These are phyloP conservation scores for Cercospora sp. DNA, from an alignment of 2,329 filamentous ascomycete genomes.

Conservation along the genomic window DNA sequence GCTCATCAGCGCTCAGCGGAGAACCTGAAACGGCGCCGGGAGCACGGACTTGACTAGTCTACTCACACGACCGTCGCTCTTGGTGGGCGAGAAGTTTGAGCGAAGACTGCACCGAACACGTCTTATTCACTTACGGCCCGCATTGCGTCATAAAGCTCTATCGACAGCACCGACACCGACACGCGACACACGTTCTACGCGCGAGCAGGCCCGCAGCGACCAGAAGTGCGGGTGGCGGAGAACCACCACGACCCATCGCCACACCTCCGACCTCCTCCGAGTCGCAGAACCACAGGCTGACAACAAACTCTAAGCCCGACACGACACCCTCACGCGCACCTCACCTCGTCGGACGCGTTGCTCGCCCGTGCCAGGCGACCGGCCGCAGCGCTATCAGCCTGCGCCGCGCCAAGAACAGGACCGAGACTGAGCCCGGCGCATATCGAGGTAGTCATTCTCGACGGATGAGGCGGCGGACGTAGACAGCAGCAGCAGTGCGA, in stretches of 20 bases:
- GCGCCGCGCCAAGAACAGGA: slow-evolving; percentile 8
- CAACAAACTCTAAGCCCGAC: slow-evolving; percentile 8
- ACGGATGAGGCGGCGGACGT: slow-evolving; percentile 27
- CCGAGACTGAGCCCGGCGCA: slow-evolving; percentile 18
- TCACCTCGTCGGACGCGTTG: slow-evolving; percentile 9
- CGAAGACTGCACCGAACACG: slow-evolving; percentile 8
- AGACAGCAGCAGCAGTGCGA: slow-evolving; percentile 26
- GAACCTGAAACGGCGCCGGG: slow-evolving; percentile 4
- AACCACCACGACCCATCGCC: slow-evolving; percentile 5
- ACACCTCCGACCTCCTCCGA: slow-evolving; percentile 17
- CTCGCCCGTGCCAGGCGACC: slow-evolving; percentile 10
- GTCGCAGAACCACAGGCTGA: slow-evolving; percentile 14
- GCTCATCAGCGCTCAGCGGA: neutral
- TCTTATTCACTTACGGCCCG: slow-evolving; percentile 12
- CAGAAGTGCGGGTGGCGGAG: slow-evolving; percentile 1
- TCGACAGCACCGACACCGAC: neutral
- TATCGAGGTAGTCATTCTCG: slow-evolving; percentile 18
- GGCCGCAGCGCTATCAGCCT: slow-evolving; percentile 11
- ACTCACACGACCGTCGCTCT: slow-evolving; percentile 11
- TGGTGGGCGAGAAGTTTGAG: slow-evolving; percentile 5
- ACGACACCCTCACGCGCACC: slow-evolving; percentile 2
- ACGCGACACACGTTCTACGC: slow-evolving; percentile 9
- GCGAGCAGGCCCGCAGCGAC: neutral
- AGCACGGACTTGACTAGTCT: neutral
- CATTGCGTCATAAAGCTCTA: slow-evolving; percentile 14